Percentiles rank a stretch among this genome's conserved stretches.
phyloP scores from a whole-genome alignment of 2,329 filamentous ascomycete genomes.

The Colletotrichum somersetense region DNA sequence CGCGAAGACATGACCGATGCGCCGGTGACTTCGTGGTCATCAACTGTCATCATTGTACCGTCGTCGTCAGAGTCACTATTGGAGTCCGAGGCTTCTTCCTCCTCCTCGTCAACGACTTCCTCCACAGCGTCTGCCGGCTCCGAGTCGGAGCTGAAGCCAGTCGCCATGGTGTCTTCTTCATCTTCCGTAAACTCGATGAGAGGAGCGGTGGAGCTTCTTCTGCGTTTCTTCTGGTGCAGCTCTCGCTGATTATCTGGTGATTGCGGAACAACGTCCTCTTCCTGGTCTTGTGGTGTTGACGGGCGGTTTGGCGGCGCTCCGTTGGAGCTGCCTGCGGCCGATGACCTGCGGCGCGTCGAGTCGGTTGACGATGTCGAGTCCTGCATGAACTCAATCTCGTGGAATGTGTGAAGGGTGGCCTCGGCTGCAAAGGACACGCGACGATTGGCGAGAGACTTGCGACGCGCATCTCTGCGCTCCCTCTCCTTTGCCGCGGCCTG shows the following conservation, averaged over 20 bases:
- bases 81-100: slow-evolving; percentile 55
- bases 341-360: slow-evolving; percentile 79
- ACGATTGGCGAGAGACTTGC: slow-evolving; percentile 93
- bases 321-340: slow-evolving; percentile 53
- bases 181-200: slow-evolving; percentile 74
- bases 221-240: slow-evolving; percentile 66
- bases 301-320: slow-evolving; percentile 61
- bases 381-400: slow-evolving; percentile 89
- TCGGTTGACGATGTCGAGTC: slow-evolving; percentile 88
- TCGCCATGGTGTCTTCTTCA: slow-evolving; percentile 77
- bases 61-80: slow-evolving; percentile 77
- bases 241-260: slow-evolving; percentile 76
- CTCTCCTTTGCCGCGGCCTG: slow-evolving; percentile 77
- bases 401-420: slow-evolving; percentile 96
- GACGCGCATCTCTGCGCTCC: slow-evolving; percentile 85
- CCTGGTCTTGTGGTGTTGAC: slow-evolving; percentile 72
- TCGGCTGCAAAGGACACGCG: slow-evolving; percentile 97
- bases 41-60: slow-evolving; percentile 85
- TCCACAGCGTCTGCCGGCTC: slow-evolving; percentile 68
- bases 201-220: slow-evolving; percentile 76
- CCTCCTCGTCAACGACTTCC: slow-evolving; percentile 67
- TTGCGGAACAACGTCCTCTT: slow-evolving; percentile 67
- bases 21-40: slow-evolving; percentile 81
- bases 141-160: slow-evolving; percentile 80
- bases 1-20: slow-evolving; percentile 74